Evolutionary conservation across 2,329 filamentous ascomycete genomes (phyloP).

Genomic region (Drechslerella dactyloides): DNA sequence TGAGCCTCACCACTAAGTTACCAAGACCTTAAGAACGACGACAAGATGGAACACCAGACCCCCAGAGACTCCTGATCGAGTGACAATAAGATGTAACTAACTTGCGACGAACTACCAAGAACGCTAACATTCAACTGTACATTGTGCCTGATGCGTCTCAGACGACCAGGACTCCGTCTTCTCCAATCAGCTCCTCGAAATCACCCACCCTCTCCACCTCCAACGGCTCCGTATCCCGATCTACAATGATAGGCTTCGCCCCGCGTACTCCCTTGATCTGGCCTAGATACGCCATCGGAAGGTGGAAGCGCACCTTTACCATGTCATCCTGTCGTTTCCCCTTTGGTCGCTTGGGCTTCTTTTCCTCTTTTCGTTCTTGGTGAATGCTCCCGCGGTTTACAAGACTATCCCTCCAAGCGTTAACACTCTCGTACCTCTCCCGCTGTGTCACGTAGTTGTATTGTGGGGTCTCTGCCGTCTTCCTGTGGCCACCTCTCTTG

Average conservation of each 20-base stretch:
- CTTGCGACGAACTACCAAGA: not conserved
- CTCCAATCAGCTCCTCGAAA: slow-evolving; percentile 45
- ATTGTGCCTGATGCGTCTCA: slow-evolving; percentile 7
- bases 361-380: slow-evolving; percentile 46
- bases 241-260: slow-evolving; percentile 18
- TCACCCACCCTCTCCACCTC: slow-evolving; percentile 39
- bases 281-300: slow-evolving; percentile 43
- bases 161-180: slow-evolving; percentile 32
- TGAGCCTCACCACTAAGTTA: not conserved
- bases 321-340: slow-evolving; percentile 45
- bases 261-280: slow-evolving; percentile 28
- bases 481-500: slow-evolving; percentile 70
- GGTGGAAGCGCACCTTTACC: slow-evolving; percentile 37
- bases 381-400: slow-evolving; percentile 49
- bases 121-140: slow-evolving; percentile 35
- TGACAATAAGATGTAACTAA: too few relatives aligned
- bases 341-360: slow-evolving; percentile 47
- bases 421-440: slow-evolving; percentile 68
- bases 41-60: too few relatives aligned
- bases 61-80: too few relatives aligned
- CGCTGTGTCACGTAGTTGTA: slow-evolving; percentile 71
- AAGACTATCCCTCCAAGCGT: slow-evolving; percentile 56
- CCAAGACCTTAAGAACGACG: too few relatives aligned
- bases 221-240: slow-evolving; percentile 32
- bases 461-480: slow-evolving; percentile 68